These are phyloP conservation scores for Aspergillus glaucus DNA, from an alignment of 2,329 filamentous ascomycete genomes.

Conservation along the genomic window DNA sequence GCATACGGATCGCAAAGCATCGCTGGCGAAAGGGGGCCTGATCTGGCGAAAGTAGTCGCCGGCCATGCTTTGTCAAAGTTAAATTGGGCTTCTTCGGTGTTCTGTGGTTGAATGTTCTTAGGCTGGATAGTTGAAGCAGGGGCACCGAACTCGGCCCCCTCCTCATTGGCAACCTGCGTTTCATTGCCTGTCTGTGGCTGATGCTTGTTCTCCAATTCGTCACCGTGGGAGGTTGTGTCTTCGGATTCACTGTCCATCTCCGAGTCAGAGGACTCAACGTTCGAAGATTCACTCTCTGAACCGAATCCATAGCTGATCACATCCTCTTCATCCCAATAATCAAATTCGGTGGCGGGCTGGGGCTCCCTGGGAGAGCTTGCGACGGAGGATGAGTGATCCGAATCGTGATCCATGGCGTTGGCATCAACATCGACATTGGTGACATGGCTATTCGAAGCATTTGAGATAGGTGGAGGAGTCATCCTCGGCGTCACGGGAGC, in stretches of 20 bases:
- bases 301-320: conserved; percentile 1
- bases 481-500: conserved; percentile 17
- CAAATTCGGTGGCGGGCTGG: neutral
- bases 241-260: neutral
- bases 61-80: neutral
- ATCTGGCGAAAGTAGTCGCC: no score
- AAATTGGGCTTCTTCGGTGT: neutral
- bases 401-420: neutral
- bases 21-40: neutral
- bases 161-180: neutral
- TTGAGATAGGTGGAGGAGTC: conserved; percentile 12
- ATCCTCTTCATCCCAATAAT: conserved; percentile 5
- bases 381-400: neutral
- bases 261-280: neutral
- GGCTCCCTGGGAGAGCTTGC: conserved; percentile 2
- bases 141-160: no score
- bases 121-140: neutral
- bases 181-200: neutral
- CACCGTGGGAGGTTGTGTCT: neutral
- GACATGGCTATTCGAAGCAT: neutral
- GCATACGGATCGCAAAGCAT: neutral
- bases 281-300: conserved; percentile 1
- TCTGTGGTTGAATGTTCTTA: neutral
- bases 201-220: conserved; percentile 1
- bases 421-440: neutral